These are phyloP conservation scores for Kwoniella botswanensis DNA, from an alignment of 768 basidiomycete species.

Conservation along the genomic window DNA sequence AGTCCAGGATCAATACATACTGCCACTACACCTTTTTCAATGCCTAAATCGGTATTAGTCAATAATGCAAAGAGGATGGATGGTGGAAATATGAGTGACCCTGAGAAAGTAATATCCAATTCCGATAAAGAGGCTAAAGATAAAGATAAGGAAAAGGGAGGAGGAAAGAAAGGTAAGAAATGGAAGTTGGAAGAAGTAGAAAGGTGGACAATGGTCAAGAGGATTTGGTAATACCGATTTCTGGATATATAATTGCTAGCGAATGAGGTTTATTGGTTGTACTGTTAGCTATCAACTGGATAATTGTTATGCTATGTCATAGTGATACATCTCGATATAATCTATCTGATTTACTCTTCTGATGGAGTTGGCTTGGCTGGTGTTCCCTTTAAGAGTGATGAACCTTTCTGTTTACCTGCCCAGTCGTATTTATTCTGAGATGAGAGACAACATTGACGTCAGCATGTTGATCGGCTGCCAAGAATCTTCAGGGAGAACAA, in stretches of 20 bases:
- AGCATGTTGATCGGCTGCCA: not conserved
- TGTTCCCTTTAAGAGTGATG: constrained; percentile 30
- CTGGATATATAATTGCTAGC: no score
- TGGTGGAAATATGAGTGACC: constrained; percentile 30
- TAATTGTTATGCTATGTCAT: constrained; percentile 6
- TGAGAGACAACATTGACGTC: not conserved
- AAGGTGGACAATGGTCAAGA: constrained; percentile 93
- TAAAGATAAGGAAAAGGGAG: constrained; percentile 28
- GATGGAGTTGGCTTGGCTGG: constrained; percentile 24
- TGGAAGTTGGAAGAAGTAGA: constrained; percentile 86
- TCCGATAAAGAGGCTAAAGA: constrained; percentile 13
- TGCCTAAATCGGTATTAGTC: constrained; percentile 5
- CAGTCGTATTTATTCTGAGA: constrained; percentile 49
- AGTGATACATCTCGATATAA: constrained; percentile 4
- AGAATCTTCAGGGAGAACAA: no score
- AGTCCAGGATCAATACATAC: constrained; percentile 20
- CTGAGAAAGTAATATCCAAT: constrained; percentile 10
- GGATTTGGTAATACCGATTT: constrained; percentile 67
- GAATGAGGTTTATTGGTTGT: not conserved
- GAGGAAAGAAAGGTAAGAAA: constrained; percentile 64
- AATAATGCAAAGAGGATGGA: constrained; percentile 1
- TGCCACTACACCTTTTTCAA: not conserved
- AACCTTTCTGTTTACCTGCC: constrained; percentile 49
- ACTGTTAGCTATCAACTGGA: not conserved
- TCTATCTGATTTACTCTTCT: constrained; percentile 25